Conservation (phyloP, 257 asterid genomes). For the Primulina huaijiensis region DNA sequence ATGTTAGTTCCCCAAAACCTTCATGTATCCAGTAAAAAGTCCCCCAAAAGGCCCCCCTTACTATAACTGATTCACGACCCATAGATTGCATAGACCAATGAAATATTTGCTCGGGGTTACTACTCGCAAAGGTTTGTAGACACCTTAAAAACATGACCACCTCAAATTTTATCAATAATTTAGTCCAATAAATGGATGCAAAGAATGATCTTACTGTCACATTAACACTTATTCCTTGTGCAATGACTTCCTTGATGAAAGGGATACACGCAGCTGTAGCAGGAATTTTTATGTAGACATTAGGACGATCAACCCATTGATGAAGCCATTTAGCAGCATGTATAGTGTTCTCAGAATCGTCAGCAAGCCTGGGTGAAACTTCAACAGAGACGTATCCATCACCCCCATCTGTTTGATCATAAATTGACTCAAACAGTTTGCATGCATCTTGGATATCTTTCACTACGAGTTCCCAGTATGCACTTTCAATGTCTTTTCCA, state of each 20-base stretch:
- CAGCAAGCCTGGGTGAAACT: conserved; percentile 96
- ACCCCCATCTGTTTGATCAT: conserved; percentile 79
- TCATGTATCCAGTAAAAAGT: neutral
- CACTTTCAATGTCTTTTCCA: conserved; percentile 87
- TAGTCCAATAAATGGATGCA: conserved; percentile 5
- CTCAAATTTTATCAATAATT: conserved; percentile 10
- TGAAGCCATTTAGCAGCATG: conserved; percentile 98
- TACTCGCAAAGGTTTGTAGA: neutral
- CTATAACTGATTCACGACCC: conserved; percentile 5
- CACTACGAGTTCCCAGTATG: conserved; percentile 98
- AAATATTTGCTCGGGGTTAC: neutral
- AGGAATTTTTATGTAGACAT: conserved; percentile 95
- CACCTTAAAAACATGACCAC: neutral
- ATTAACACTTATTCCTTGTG: conserved; percentile 86
- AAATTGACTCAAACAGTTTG: conserved; percentile 87
- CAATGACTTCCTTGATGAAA: conserved; percentile 97
- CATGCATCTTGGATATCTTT: conserved; percentile 99
- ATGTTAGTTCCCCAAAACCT: neutral
- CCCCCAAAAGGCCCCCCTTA: neutral
- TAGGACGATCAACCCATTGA: conserved; percentile 74
- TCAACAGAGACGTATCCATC: conserved; percentile 99
- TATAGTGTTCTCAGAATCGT: conserved; percentile 81
- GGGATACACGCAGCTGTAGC: conserved; percentile 97
- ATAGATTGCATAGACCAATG: conserved; percentile 2
- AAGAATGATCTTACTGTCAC: conserved; percentile 69